phyloP scores from a whole-genome alignment of 768 basidiomycete genomes.

The Infundibulicybe gibba region DNA sequence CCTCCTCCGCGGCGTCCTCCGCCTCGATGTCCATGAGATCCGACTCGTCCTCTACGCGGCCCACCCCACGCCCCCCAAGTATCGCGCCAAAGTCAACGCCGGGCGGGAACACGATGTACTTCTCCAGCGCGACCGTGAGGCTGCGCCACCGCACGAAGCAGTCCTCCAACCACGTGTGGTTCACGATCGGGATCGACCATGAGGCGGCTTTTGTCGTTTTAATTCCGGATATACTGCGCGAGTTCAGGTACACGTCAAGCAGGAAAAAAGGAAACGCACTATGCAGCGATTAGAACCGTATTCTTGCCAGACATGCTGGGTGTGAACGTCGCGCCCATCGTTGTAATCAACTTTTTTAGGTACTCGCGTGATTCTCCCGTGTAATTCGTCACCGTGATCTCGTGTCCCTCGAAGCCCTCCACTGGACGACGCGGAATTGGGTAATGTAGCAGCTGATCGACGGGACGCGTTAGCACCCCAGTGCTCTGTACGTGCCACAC shows the following conservation, averaged over 20 bases:
- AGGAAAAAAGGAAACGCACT: slow-evolving; percentile 43
- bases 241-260: not conserved
- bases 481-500: slow-evolving; percentile 72
- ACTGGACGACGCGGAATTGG: slow-evolving; percentile 66
- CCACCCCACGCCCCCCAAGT: slow-evolving; percentile 39
- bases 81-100: slow-evolving; percentile 59
- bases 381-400: slow-evolving; percentile 86
- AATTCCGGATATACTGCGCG: slow-evolving; percentile 33
- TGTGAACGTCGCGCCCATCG: slow-evolving; percentile 79
- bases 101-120: slow-evolving; percentile 67
- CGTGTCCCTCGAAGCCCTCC: slow-evolving; percentile 53
- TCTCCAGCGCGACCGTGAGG: slow-evolving; percentile 58
- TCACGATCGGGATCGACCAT: slow-evolving; percentile 86
- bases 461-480: slow-evolving; percentile 56
- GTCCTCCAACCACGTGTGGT: slow-evolving; percentile 90
- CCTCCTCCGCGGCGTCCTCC: not conserved
- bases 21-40: not conserved
- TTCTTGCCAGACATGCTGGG: slow-evolving; percentile 77
- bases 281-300: slow-evolving; percentile 80
- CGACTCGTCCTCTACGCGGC: slow-evolving; percentile 20
- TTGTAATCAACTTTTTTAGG: slow-evolving; percentile 74
- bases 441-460: slow-evolving; percentile 81
- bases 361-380: slow-evolving; percentile 86
- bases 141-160: slow-evolving; percentile 80
- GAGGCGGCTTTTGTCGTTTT: slow-evolving; percentile 73